Percentiles rank a stretch among this genome's conserved stretches.
These are phyloP conservation scores for Mucor circinelloides DNA, from an alignment of 371 early-diverging fungal genomes.

Conservation along the genomic window DNA sequence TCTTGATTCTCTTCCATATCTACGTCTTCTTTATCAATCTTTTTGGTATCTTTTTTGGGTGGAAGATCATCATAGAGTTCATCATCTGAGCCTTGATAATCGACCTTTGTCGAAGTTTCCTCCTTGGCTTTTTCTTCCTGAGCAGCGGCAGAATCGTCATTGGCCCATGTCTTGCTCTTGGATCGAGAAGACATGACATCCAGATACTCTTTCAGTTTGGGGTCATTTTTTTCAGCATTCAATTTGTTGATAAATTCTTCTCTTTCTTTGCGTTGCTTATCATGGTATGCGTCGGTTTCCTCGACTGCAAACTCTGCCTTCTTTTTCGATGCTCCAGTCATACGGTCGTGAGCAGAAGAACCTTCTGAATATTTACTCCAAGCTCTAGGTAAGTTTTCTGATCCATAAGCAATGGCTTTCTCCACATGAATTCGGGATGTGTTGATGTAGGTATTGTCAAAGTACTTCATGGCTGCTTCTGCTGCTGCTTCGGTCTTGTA, in stretches of 20 bases:
- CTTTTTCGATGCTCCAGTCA: conserved; percentile 31
- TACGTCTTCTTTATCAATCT: conserved; percentile 33
- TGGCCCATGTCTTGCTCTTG: conserved; percentile 87
- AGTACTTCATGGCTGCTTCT: conserved; percentile 77
- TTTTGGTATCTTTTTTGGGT: conserved; percentile 28
- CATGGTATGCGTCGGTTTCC: conserved; percentile 45
- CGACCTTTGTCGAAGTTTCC: conserved; percentile 43
- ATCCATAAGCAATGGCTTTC: conserved; percentile 83
- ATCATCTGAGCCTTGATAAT: conserved; percentile 72
- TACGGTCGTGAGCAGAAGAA: conserved; percentile 66
- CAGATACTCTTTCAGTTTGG: conserved; percentile 86
- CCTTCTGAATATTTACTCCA: conserved; percentile 89
- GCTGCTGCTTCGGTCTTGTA: conserved; percentile 87
- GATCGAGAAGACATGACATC: conserved; percentile 84
- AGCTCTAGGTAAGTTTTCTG: conserved; percentile 78
- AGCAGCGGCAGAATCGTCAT: conserved; percentile 73
- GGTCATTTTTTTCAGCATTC: conserved; percentile 68
- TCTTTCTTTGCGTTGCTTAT: conserved; percentile 36
- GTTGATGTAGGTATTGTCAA: conserved; percentile 90
- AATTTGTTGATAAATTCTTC: conserved; percentile 58
- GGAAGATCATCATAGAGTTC: conserved; percentile 71
- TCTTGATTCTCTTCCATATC: conserved; percentile 28
- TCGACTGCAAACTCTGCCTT: conserved; percentile 45
- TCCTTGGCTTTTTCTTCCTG: conserved; percentile 34
- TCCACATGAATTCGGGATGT: conserved; percentile 87